A percentile compares a stretch with the other conserved stretches of the same genome.
These are phyloP conservation scores for Neopestalotiopsis sp. DNA, from an alignment of 2,329 filamentous ascomycete genomes.

Conservation along the genomic window DNA sequence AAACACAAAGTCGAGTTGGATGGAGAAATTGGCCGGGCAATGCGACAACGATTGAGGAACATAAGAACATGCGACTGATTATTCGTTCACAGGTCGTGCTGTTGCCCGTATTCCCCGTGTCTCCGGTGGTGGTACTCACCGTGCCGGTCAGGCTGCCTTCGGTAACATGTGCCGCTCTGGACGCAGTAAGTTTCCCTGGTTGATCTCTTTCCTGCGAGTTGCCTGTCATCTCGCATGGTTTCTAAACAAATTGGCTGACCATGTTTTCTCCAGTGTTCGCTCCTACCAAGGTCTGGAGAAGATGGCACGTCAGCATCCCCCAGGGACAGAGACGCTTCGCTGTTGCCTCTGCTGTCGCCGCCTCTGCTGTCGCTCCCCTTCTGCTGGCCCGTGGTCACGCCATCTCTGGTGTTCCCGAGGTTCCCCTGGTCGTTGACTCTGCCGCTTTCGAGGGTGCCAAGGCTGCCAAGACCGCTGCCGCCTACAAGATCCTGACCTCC, in stretches of 20 bases:
- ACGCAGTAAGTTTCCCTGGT: constrained; percentile 61
- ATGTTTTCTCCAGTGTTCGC: constrained; percentile 72
- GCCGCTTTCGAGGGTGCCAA: constrained; percentile 81
- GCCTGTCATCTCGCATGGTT: too few relatives aligned
- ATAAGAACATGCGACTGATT: neutral
- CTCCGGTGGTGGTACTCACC: constrained; percentile 99
- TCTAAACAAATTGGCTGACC: too few relatives aligned
- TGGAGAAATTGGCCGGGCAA: too few relatives aligned
- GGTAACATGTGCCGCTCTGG: constrained; percentile 99
- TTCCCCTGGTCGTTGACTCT: constrained; percentile 95
- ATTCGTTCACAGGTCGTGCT: constrained; percentile 75
- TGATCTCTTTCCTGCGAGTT: too few relatives aligned
- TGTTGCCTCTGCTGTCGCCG: constrained; percentile 95
- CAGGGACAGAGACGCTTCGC: constrained; percentile 99
- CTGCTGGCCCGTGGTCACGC: constrained; percentile 97
- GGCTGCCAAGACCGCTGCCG: constrained; percentile 86
- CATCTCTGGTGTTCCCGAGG: constrained; percentile 89
- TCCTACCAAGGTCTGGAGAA: constrained; percentile 99
- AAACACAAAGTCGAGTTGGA: too few relatives aligned
- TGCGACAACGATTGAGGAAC: neutral
- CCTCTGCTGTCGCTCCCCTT: constrained; percentile 92
- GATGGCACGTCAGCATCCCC: constrained; percentile 99
- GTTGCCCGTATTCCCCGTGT: constrained; percentile 99
- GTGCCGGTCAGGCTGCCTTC: constrained; percentile 99
- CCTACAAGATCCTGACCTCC: constrained; percentile 85